These are phyloP conservation scores for Gomphus bonarii DNA, from an alignment of 1,284 basidiomycete species.

Conservation along the genomic window DNA sequence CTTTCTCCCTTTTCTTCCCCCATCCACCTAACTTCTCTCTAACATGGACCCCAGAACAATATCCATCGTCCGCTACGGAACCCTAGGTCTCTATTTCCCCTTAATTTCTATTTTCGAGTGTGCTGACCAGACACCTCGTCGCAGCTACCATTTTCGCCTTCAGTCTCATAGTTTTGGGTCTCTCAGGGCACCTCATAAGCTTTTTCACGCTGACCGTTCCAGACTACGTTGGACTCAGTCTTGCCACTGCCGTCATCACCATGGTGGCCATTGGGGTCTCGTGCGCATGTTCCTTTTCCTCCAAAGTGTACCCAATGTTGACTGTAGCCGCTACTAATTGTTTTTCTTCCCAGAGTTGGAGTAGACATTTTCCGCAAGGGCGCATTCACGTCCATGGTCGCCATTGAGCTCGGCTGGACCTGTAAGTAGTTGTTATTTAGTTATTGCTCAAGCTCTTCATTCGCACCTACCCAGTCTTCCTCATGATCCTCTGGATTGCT, in stretches of 20 bases:
- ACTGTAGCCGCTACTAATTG: conserved; percentile 8
- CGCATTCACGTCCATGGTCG: conserved; percentile 34
- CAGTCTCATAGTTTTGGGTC: conserved; percentile 12
- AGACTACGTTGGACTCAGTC: conserved; percentile 28
- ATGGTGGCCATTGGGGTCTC: conserved; percentile 36
- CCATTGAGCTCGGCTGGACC: conserved; percentile 32
- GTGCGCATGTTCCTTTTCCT: conserved; percentile 27
- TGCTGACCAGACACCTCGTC: not conserved
- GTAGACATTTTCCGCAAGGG: conserved; percentile 33
- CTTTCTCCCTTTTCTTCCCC: not conserved
- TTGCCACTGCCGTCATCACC: conserved; percentile 34
- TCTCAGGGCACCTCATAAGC: conserved; percentile 23
- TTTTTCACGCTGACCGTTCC: conserved; percentile 8
- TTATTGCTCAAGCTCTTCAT: not conserved
- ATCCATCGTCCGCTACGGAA: not conserved
- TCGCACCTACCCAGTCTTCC: conserved; percentile 26
- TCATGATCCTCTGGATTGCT: conserved; percentile 51
- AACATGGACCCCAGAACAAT: not conserved
- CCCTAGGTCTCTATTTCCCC: not conserved
- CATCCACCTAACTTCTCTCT: not conserved
- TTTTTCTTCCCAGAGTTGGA: conserved; percentile 22
- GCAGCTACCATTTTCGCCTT: not conserved
- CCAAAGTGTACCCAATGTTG: not conserved
- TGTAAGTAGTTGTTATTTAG: conserved; percentile 22
- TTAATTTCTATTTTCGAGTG: not conserved